These are phyloP conservation scores for Ceratonia siliqua DNA, from an alignment of 306 rosid species.

Conservation along the genomic window DNA sequence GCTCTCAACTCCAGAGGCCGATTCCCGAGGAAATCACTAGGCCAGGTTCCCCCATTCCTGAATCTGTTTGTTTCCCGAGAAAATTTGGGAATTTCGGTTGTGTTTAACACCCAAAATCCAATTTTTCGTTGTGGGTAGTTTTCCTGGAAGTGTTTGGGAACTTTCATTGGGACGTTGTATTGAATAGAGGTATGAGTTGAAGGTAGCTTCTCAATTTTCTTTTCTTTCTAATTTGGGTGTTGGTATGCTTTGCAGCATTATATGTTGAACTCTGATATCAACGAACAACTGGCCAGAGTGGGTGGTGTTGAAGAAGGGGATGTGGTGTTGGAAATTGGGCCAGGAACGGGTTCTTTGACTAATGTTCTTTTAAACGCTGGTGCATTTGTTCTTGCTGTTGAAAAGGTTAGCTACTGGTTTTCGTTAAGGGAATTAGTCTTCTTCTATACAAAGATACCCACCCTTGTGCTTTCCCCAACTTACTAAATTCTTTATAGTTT, in stretches of 20 bases:
- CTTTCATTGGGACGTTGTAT: constrained; percentile 33
- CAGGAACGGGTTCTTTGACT: constrained; percentile 95
- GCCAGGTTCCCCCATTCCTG: constrained; percentile 56
- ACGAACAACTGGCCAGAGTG: constrained; percentile 67
- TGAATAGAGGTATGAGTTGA: constrained; percentile 31
- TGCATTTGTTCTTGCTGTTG: constrained; percentile 76
- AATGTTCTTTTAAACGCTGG: constrained; percentile 67
- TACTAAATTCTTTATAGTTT: constrained; percentile 21
- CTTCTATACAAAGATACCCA: background rate
- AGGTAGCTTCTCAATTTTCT: background rate
- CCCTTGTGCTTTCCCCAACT: constrained; percentile 3
- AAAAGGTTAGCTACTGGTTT: constrained; percentile 63
- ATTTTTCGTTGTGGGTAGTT: background rate
- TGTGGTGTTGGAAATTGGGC: constrained; percentile 83
- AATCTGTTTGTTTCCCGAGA: constrained; percentile 13
- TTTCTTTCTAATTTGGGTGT: constrained; percentile 13
- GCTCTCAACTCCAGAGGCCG: constrained; percentile 94
- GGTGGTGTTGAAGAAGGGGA: constrained; percentile 72
- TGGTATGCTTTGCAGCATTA: constrained; percentile 65
- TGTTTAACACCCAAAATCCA: background rate
- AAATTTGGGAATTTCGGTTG: background rate
- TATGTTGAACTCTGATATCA: constrained; percentile 78
- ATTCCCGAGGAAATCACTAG: constrained; percentile 82
- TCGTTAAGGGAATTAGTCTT: background rate
- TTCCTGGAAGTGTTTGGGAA: background rate